Conservation (phyloP, 2,329 filamentous ascomycete genomes). For the Magnaporthiopsis incrustans region DNA sequence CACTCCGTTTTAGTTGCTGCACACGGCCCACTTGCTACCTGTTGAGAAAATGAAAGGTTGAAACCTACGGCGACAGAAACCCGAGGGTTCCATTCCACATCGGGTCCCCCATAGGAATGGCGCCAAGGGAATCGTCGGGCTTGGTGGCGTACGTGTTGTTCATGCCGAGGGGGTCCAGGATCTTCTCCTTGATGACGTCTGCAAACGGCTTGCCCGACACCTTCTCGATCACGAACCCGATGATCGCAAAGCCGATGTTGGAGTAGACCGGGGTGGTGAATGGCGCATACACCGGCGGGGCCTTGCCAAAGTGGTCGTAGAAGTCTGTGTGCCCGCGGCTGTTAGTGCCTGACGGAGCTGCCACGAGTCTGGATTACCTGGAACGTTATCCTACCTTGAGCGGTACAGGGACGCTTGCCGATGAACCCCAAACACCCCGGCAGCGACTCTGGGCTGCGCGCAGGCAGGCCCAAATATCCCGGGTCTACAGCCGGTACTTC, state of each 20-base stretch:
- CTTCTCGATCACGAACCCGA: conserved; percentile 37
- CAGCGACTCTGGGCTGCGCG: not conserved
- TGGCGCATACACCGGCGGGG: conserved; percentile 31
- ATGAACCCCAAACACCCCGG: not conserved
- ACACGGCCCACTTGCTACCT: not conserved
- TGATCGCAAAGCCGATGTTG: conserved; percentile 35
- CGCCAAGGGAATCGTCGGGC: conserved; percentile 23
- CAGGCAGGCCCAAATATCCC: not conserved
- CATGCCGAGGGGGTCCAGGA: conserved; percentile 35
- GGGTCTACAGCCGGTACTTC: not conserved
- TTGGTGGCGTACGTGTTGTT: conserved; percentile 27
- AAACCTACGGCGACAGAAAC: conserved; percentile 25
- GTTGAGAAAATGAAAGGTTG: not conserved
- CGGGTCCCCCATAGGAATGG: conserved; percentile 25
- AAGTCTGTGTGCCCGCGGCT: conserved; percentile 13
- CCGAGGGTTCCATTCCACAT: conserved; percentile 27
- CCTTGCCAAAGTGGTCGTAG: conserved; percentile 20
- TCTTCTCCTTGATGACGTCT: conserved; percentile 28
- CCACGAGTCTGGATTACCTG: not conserved
- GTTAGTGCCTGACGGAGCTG: not conserved
- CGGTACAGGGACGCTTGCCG: not conserved
- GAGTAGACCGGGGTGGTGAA: conserved; percentile 40
- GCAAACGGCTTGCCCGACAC: conserved; percentile 31
- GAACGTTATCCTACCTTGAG: not conserved
- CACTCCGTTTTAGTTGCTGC: too few species aligned